Conservation (phyloP, 129 eudicot species). For the Oenanthe sinensis region DNA sequence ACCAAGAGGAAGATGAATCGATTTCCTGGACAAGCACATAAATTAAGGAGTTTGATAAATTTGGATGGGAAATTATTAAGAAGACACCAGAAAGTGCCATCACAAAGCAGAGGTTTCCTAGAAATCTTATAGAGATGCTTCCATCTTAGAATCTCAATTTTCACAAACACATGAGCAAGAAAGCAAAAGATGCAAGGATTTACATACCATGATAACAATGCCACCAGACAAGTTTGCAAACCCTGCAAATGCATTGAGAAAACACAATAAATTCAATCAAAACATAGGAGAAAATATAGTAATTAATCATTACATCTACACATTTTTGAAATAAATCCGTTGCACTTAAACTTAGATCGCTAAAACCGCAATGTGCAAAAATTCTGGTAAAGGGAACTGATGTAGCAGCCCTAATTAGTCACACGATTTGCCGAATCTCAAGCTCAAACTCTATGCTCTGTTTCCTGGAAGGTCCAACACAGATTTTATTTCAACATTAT, state of each 20-base stretch:
- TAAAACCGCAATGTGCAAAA: neutral
- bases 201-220: constrained; percentile 83
- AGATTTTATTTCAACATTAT: neutral
- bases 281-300: neutral
- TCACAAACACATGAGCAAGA: neutral
- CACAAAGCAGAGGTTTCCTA: neutral
- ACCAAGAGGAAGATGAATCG: neutral
- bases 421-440: neutral
- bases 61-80: neutral
- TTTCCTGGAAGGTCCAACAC: neutral
- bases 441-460: neutral
- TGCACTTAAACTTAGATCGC: neutral
- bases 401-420: neutral
- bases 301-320: neutral
- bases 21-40: neutral
- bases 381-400: neutral
- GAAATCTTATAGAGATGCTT: neutral
- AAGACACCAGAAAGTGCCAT: neutral
- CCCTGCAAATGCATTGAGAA: constrained; percentile 52
- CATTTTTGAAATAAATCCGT: neutral
- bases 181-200: neutral
- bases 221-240: constrained; percentile 90
- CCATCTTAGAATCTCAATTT: neutral
- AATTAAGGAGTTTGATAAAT: neutral
- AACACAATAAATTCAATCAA: constrained; percentile 13